Evolutionary conservation across 1,284 basidiomycete species (phyloP), one percentile per base, ranked within the genome.

Genomic region (Austroboletus novae-zelandiae): DNA sequence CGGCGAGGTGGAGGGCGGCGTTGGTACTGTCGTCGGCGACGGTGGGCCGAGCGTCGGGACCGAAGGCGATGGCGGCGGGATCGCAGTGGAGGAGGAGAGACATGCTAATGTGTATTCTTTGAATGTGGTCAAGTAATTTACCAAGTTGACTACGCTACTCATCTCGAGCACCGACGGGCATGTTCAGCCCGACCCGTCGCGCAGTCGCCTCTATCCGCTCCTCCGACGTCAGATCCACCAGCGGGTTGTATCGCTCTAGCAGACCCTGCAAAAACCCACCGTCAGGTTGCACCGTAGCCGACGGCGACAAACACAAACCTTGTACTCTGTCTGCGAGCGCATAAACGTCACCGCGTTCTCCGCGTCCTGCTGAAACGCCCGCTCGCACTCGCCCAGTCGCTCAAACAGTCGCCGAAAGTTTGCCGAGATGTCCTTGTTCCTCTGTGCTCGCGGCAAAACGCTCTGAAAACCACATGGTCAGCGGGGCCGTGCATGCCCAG

Each of bases 141-240:
- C 36, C 10, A 4, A 14, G 17, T 20, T 27, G 27, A 31, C 25
- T 52, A 43, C 13, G 13, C 41, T 34, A 55, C 40, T 57, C 51
- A 29, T 57, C 45, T 29, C 41, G 37, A 29, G 57, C 65, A 27
- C 60, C 57, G 40, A 66, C 56, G 6, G 86, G 86, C 81, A 89
- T 84, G 58, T 89, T 75, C 43, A 97, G 72, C 5, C 94, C 94
- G 37, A 97, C 94, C 50, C 93, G 75, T 45, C 86, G 78, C 5
- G 93, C 93, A 1, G 94, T 94, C 2, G 90, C 91, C 55, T 85
- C 75, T 51, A 95, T 78, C 52, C 87, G 76, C 63, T 95, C 91
- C 61, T 92, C 82, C 20, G 79, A 74, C 0, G 90, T 85, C 61
- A 94, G 78, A 60, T 89, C 89, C 44, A 86, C 71, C 11, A 89